Base-by-base conservation (phyloP, 1,284 basidiomycete species). In the Tilletia walkeri region DNA sequence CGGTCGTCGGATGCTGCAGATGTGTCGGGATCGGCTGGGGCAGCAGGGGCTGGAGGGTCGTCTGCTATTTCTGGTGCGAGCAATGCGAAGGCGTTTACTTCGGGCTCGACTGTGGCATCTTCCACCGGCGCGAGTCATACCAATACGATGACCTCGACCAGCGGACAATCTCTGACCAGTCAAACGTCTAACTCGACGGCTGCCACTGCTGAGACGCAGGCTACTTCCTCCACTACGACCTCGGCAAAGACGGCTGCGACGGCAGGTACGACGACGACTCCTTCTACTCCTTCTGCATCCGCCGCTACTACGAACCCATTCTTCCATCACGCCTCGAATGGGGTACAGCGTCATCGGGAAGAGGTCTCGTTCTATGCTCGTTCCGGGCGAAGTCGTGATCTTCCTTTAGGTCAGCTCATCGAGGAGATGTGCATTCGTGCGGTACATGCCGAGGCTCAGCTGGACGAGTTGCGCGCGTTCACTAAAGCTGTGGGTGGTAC, bases 401-500 rank as follows among this genome's bases (percentile, higher is more conserved):
- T 78, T 7, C 75, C 74, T 5, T 61, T 80, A 1, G 78, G 78
- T 34, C 77, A 80, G 65, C 68, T 77, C 39, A 75, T 80, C 65
- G 78, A 80, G 65, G 78, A 80, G 67, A 75, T 78, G 30, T 67
- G 74, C 66, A 72, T 77, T 12, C 70, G 75, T 6, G 76, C 74
- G 12, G 69, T 53, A 7, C 50, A 53, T 53, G 50, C 50, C 20
- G 50, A 53, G 50, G 50, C 50, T 10, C 50, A 53, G 50, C 50
- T 53, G 50, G 50, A 53, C 20, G 50, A 53, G 50, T 24, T 53
- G 50, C 16, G 50, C 18, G 20, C 50, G 18, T n/a, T 53, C 1
- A n/a, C 50, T 7, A 53, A 53, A 7, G 50, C 7, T 7, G 50
- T 18, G 50, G 50, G 50, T n/a, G 50, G 50, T 3, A 24, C 12